Conservation (phyloP, 306 rosid genomes). For the Lithocarpus polystachyus region DNA sequence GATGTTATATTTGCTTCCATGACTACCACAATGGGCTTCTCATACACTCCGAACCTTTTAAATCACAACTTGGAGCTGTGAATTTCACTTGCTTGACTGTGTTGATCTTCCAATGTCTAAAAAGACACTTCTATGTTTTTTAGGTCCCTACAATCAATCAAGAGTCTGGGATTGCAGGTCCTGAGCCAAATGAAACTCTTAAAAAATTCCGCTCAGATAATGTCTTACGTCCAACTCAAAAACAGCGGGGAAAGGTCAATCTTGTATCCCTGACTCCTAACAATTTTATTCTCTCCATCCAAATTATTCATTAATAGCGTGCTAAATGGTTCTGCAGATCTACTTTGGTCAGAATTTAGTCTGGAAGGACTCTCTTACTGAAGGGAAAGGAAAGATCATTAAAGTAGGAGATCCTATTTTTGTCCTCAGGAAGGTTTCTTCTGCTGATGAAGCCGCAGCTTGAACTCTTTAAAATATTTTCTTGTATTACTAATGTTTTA, state of each 20-base stretch:
- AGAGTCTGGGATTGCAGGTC: conserved; percentile 56
- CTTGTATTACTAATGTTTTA: too few relatives aligned
- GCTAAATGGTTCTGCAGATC: conserved; percentile 42
- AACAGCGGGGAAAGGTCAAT: conserved; percentile 60
- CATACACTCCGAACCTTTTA: not conserved
- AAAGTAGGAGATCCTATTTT: conserved; percentile 62
- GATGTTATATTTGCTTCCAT: not conserved
- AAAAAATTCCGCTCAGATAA: conserved; percentile 53
- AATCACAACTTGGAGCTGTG: not conserved
- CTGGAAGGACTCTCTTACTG: conserved; percentile 43
- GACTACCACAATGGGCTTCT: not conserved
- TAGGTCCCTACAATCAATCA: conserved; percentile 77
- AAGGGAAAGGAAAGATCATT: conserved; percentile 44
- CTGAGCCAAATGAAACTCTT: conserved; percentile 62
- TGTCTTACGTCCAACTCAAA: conserved; percentile 56
- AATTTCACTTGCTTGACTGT: conserved; percentile 8
- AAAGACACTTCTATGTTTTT: conserved; percentile 11
- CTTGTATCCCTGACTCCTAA: conserved; percentile 2
- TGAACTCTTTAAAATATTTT: conserved; percentile 30
- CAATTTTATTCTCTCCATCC: not conserved
- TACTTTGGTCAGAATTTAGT: conserved; percentile 85
- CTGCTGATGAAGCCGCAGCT: conserved; percentile 63
- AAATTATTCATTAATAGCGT: conserved; percentile 12
- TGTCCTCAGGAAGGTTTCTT: conserved; percentile 48
- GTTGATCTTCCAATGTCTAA: not conserved